These are phyloP conservation scores for Nidula microcarpa DNA, from an alignment of 768 basidiomycete genomes.

Conservation along the genomic window DNA sequence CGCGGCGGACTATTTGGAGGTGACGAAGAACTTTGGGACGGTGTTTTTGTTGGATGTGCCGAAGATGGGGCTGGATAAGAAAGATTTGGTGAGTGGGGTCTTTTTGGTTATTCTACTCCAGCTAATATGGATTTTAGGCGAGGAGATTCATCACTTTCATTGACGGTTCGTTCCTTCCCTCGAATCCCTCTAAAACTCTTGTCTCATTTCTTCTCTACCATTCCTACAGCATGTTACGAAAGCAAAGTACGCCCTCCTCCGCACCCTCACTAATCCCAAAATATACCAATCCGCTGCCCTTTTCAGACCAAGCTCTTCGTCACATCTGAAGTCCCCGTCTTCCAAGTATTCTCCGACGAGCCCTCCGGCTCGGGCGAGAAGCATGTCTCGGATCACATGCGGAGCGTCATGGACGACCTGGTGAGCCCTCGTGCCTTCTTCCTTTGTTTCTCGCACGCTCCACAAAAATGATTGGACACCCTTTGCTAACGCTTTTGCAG, in stretches of 20 bases:
- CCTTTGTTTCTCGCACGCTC: neutral
- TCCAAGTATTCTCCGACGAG: slow-evolving; percentile 85
- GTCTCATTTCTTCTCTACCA: neutral
- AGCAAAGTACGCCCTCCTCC: slow-evolving; percentile 54
- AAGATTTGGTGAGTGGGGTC: slow-evolving; percentile 66
- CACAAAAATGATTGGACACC: no score
- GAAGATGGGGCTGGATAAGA: slow-evolving; percentile 81
- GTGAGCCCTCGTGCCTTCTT: slow-evolving; percentile 33
- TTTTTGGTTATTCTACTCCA: neutral
- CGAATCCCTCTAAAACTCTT: neutral
- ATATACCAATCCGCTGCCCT: slow-evolving; percentile 1
- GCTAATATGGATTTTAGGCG: slow-evolving; percentile 47
- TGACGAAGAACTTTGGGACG: slow-evolving; percentile 84
- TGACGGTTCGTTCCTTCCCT: slow-evolving; percentile 56
- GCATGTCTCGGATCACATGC: slow-evolving; percentile 78
- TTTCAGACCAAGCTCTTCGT: slow-evolving; percentile 83
- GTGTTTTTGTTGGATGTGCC: slow-evolving; percentile 87
- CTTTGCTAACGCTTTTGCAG: slow-evolving; percentile 29
- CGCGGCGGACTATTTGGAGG: slow-evolving; percentile 94
- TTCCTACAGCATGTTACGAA: slow-evolving; percentile 76
- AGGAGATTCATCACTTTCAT: slow-evolving; percentile 97
- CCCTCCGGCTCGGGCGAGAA: slow-evolving; percentile 28
- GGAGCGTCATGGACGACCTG: slow-evolving; percentile 94
- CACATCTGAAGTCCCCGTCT: slow-evolving; percentile 90
- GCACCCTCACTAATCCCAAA: neutral